Evolutionary conservation across 768 basidiomycete genomes (phyloP), one percentile per base, ranked within the genome.

Genomic region (Hygrophorus pudorinus): DNA sequence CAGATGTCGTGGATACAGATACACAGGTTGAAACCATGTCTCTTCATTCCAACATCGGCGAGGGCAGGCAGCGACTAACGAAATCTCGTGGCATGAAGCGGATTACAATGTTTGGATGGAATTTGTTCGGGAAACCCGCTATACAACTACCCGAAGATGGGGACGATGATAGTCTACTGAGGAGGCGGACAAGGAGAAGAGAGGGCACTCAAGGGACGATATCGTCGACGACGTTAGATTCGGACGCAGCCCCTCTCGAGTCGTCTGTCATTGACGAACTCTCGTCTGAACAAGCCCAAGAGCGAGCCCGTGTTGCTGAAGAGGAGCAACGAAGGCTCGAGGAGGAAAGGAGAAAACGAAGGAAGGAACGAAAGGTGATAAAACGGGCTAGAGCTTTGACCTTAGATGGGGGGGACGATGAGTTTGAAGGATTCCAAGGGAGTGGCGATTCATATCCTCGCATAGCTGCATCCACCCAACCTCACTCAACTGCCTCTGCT

Each of bases 391-490:
- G 65, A 50, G 56, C 67, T 3, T 54, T 70, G 1, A 66, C 63
- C 31, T 53, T 64, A 21, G 59, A 54, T 14, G 61, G 55, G 7
- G 57, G 59, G 6, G 69, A 62, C 3, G 58, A 59, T 4, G 65
- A 67, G 10, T 82, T 85, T 47, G 80, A 85, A 53, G 81, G 79
- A 0, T 83, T 82, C 60, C 80, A 73, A 48, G 81, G 79, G 5
- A 72, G 75, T 48, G 70, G 45, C 27, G 52, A 45, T 31, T 45
- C 46, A 9, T 55, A 55, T 37, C 51, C 51, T 6, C 42, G 41
- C 36, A 54, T 58, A 33, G 55, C 48, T 5, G 37, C 46, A 5
- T 56, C 53, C 9, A 54, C 45, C 38, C 51, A 38, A 49, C 49
- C 2, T 48, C 46, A 24, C 46, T 44, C 27, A 45, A 17, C 41